Evolutionary conservation across 768 basidiomycete species (phyloP), one percentile per base, ranked within the genome.

Genomic region (Trametes punicea): DNA sequence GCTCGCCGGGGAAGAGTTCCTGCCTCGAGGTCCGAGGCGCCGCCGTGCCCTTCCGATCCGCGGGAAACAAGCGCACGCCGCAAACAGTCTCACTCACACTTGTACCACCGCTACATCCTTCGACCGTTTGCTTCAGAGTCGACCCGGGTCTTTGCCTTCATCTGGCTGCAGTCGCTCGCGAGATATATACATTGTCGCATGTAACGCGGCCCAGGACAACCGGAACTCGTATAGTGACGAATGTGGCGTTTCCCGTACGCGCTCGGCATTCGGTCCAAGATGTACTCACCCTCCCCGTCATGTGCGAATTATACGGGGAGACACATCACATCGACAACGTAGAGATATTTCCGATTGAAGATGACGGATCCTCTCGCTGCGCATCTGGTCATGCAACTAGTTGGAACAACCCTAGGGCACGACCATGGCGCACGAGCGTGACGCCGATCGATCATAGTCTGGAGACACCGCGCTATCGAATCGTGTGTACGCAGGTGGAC

Each of bases 11-110:
- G 48, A 39, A 15, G 31, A 7, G 25, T 41, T 40, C 36, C 27
- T 38, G 50, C 56, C 56, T 57, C 56, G 50, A 57, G 56, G 56
- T n/a, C 40, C 41, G 34, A 51, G 50, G 36, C 56, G 56, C 56
- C 56, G 33, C 56, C 46, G 39, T 44, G 4, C 45, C n/a, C n/a
- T n/a, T n/a, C n/a, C n/a, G n/a, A n/a, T n/a, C 13, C 31, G 31
- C 7, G 31, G 31, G 31, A 31, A 31, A 16, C 34, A 36, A 36
- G 34, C 34, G 34, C 48, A 57, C 56, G 30, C 23, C 45, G 38
- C 18, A 20, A 34, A 38, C 56, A 34, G 9, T 31, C 44, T 36
- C 39, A 25, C 44, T 41, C 11, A 33, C 45, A 38, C 31, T 20
- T 10, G 40, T 45, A 18, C 49, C 18, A 30, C 41, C 25, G 6